Percentiles rank a stretch among this genome's conserved stretches.
Conservation (phyloP, 2,329 filamentous ascomycete species). For the Hymenoscyphus occultus region DNA sequence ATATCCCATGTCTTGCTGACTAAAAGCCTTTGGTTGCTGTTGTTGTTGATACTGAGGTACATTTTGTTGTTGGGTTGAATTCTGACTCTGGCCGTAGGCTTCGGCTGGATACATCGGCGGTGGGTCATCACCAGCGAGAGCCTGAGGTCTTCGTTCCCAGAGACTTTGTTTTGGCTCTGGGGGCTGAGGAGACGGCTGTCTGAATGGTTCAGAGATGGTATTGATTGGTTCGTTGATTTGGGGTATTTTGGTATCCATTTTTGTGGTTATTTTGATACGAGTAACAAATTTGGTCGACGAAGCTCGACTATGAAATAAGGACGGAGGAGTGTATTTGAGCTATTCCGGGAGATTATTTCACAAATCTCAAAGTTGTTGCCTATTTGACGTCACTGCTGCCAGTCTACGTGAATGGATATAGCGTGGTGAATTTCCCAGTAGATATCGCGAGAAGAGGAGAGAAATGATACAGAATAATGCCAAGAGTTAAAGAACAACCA, state of each 20-base stretch:
- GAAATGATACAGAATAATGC: neutral
- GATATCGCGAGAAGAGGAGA: neutral
- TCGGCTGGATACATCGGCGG: slow-evolving; percentile 1
- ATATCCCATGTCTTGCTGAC: neutral
- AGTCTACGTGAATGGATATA: neutral
- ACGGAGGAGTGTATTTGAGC: too few relatives aligned
- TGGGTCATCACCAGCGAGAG: slow-evolving; percentile 1
- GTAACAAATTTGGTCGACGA: neutral
- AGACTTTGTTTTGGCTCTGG: neutral
- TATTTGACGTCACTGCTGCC: neutral
- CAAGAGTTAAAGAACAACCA: neutral
- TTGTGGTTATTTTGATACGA: neutral
- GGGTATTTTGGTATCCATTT: slow-evolving; percentile 1
- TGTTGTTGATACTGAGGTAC: neutral
- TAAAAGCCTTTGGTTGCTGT: neutral
- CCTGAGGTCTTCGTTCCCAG: slow-evolving; percentile 6
- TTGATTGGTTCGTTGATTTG: neutral
- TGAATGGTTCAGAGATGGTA: neutral
- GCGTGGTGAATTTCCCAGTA: neutral
- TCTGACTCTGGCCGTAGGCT: neutral
- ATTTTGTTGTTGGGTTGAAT: neutral
- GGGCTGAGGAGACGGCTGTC: neutral
- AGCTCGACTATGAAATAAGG: neutral
- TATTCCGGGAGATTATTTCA: neutral
- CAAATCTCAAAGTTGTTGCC: neutral